Evolutionary conservation across 2,329 filamentous ascomycete species (phyloP).

Genomic region (Ophiostoma quercus): DNA sequence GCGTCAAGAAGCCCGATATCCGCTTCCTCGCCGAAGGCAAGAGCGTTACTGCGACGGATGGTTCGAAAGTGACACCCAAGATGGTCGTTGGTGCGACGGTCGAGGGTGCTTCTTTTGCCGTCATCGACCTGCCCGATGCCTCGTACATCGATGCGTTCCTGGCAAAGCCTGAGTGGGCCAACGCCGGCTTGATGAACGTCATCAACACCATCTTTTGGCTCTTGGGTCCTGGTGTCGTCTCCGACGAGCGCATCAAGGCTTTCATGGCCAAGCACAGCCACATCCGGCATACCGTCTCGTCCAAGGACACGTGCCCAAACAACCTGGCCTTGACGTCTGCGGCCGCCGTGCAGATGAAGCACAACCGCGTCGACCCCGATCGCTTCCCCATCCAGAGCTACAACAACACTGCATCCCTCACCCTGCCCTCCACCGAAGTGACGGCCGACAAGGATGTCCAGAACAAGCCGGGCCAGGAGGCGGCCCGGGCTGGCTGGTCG

Average conservation of each 20-base stretch:
- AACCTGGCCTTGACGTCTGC: conserved; percentile 64
- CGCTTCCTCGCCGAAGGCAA: conserved; percentile 57
- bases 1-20: conserved; percentile 57
- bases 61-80: conserved; percentile 68
- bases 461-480: conserved; percentile 32
- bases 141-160: conserved; percentile 68
- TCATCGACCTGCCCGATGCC: conserved; percentile 70
- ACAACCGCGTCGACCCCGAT: conserved; percentile 66
- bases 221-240: conserved; percentile 62
- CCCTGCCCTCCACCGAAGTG: not conserved
- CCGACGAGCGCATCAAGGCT: conserved; percentile 56
- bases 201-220: conserved; percentile 74
- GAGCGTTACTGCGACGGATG: conserved; percentile 58
- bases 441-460: not conserved
- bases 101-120: conserved; percentile 66
- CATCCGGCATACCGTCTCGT: conserved; percentile 71
- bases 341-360: conserved; percentile 60
- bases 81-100: conserved; percentile 72
- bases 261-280: conserved; percentile 62
- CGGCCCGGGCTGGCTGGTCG: conserved; percentile 43
- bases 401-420: conserved; percentile 43
- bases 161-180: conserved; percentile 65
- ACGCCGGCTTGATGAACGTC: conserved; percentile 58
- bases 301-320: conserved; percentile 69
- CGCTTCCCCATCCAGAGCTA: conserved; percentile 67